These are phyloP conservation scores for Starmerella floricola DNA, from an alignment of 805 yeast genomes.

Conservation along the genomic window DNA sequence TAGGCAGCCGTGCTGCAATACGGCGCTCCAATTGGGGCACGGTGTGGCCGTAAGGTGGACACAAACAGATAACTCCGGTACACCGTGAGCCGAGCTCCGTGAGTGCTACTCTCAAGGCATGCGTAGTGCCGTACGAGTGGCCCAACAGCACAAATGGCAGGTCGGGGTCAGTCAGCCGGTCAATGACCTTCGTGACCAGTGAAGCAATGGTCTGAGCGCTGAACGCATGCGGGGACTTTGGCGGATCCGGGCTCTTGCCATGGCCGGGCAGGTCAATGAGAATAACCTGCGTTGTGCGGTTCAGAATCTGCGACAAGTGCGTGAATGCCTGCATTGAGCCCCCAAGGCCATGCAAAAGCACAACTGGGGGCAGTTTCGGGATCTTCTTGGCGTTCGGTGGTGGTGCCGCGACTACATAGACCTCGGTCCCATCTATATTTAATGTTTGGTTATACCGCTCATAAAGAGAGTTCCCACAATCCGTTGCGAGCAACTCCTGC, in stretches of 20 bases:
- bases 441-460: slow-evolving; percentile 1
- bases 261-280: slow-evolving; percentile 83
- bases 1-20: slow-evolving; percentile 4
- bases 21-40: not conserved
- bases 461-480: slow-evolving; percentile 2
- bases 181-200: slow-evolving; percentile 12
- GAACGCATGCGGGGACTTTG: slow-evolving; percentile 6
- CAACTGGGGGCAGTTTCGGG: slow-evolving; percentile 41
- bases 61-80: slow-evolving; percentile 27
- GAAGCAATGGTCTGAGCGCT: slow-evolving; percentile 15
- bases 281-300: slow-evolving; percentile 50
- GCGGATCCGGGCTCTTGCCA: slow-evolving; percentile 40
- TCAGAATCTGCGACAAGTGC: slow-evolving; percentile 48
- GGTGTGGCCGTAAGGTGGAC: slow-evolving; percentile 27
- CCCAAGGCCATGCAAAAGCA: slow-evolving; percentile 79
- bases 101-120: too few species aligned
- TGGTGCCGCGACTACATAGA: slow-evolving; percentile 30
- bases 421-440: not conserved
- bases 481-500: slow-evolving; percentile 7
- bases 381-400: slow-evolving; percentile 24
- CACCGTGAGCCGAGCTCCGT: too few species aligned
- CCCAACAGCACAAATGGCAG: slow-evolving; percentile 36
- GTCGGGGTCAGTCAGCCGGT: slow-evolving; percentile 3
- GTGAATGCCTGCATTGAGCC: slow-evolving; percentile 84
- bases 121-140: slow-evolving; percentile 63